Evolutionary conservation across 2,329 filamentous ascomycete genomes (phyloP), one percentile per base, ranked within the genome.

Genomic region (Salinomyces thailandicus): DNA sequence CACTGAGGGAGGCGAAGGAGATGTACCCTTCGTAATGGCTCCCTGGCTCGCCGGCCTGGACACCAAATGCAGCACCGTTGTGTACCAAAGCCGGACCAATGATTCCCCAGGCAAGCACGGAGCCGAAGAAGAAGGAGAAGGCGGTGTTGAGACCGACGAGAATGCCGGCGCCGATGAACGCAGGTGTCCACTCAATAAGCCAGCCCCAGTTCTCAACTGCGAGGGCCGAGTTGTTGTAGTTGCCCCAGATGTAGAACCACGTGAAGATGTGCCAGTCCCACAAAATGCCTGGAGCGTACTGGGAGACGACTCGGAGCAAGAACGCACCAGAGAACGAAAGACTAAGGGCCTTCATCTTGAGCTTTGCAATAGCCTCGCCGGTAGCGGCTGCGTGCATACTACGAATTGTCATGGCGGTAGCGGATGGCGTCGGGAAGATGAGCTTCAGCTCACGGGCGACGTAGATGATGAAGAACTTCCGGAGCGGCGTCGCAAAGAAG

Each of bases 381-480:
- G 59, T 62, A 1, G 67, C 62, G 4, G 72, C 66, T 37, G 69
- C 63, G 51, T 78, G 75, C 73, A 78, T 77, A n/a, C 66, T 70
- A 5, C 73, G 68, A 39, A 79, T 78, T 1, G 73, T 73, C 58
- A 77, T 66, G 17, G 73, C 74, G 1, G 73, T 75, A 2, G 75
- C 75, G 17, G 73, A 73, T 0, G 73, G 60, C 0, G 72, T 71
- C 2, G 74, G 74, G 57, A 77, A 78, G 38, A 77, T 65, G 30
- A 78, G 63, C 38, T 67, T 68, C 19, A 77, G 59, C 56, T 78
- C 73, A 7, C 73, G 64, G 3, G 73, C 73, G 9, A 79, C 72
- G 40, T 77, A 73, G 54, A 80, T 72, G 55, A 81, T 71, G 62
- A 79, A 81, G 62, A 81, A 80, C 51, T 77, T 78, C 39, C 77